phyloP scores from a whole-genome alignment of 306 rosid species.

The Casuarina equisetifolia region DNA sequence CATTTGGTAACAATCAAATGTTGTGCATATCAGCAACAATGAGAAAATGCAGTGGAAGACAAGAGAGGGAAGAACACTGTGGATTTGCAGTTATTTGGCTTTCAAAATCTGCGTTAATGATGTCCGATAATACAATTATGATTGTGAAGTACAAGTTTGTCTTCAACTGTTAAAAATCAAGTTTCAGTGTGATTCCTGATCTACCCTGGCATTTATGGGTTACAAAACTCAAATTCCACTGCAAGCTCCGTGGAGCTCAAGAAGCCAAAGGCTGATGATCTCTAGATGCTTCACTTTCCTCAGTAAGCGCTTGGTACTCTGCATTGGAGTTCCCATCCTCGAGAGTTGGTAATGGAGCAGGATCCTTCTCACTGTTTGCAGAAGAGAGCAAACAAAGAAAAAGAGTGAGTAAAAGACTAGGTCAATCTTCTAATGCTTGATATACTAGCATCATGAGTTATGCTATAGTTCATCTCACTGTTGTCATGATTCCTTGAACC shows the following conservation, averaged over 20 bases:
- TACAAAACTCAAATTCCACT: neutral
- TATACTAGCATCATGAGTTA: neutral
- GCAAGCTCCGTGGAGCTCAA: conserved; percentile 6
- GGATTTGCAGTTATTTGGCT: no score
- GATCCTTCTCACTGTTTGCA: conserved; percentile 40
- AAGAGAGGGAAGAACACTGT: no score
- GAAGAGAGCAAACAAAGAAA: neutral
- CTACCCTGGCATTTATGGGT: neutral
- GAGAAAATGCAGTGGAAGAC: no score
- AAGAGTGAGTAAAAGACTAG: neutral
- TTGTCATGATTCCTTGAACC: neutral
- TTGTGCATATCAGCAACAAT: no score
- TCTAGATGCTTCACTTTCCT: conserved; percentile 31
- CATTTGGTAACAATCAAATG: no score
- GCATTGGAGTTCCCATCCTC: conserved; percentile 33
- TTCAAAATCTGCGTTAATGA: no score
- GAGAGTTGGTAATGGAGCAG: conserved; percentile 14
- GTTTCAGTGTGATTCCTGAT: neutral
- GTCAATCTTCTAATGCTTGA: neutral
- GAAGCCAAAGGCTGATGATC: conserved; percentile 24
- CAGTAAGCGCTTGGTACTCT: conserved; percentile 38
- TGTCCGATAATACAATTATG: no score
- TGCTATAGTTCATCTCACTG: neutral
- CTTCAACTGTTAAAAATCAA: neutral
- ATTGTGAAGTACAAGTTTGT: neutral